Percentiles rank a stretch among this genome's conserved stretches.
Evolutionary conservation across 179 eudicot genomes (phyloP).

Genomic region (Beta corolliflora): DNA sequence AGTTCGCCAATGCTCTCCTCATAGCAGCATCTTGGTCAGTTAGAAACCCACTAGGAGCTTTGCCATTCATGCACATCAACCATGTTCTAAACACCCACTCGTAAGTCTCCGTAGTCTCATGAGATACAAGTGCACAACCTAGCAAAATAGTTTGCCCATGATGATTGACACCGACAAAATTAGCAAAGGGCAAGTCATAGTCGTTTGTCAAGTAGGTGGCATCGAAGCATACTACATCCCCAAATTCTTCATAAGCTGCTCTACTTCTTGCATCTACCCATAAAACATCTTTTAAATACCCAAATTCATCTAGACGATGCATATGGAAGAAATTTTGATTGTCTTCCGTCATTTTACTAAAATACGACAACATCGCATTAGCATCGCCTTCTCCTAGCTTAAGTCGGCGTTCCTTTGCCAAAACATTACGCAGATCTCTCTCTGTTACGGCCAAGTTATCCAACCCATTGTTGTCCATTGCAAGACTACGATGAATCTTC

Average conservation of each 20-base stretch:
- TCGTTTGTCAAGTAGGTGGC: constrained; percentile 18
- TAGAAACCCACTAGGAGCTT: background rate
- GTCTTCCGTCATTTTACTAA: background rate
- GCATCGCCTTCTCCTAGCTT: background rate
- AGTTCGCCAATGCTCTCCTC: background rate
- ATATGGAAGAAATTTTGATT: background rate
- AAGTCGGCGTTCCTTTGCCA: background rate
- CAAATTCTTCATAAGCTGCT: constrained; percentile 35
- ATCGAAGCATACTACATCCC: constrained; percentile 44
- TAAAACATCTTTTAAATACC: constrained; percentile 30
- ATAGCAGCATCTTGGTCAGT: background rate
- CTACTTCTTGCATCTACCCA: constrained; percentile 42
- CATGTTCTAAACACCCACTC: constrained; percentile 37
- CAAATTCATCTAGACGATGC: constrained; percentile 16
- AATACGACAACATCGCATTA: background rate
- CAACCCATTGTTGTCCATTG: too few species aligned
- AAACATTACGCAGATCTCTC: too few species aligned
- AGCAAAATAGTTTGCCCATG: constrained; percentile 30
- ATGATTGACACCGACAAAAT: constrained; percentile 40
- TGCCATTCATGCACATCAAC: constrained; percentile 20
- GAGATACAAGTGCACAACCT: constrained; percentile 33
- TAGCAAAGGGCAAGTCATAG: constrained; percentile 14
- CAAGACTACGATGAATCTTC: too few species aligned
- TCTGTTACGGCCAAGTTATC: too few species aligned
- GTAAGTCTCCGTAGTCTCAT: constrained; percentile 25